Percentiles rank a stretch among this genome's conserved stretches.
Evolutionary conservation across 441 rosid species (phyloP).

Genomic region (Jatropha multifida): DNA sequence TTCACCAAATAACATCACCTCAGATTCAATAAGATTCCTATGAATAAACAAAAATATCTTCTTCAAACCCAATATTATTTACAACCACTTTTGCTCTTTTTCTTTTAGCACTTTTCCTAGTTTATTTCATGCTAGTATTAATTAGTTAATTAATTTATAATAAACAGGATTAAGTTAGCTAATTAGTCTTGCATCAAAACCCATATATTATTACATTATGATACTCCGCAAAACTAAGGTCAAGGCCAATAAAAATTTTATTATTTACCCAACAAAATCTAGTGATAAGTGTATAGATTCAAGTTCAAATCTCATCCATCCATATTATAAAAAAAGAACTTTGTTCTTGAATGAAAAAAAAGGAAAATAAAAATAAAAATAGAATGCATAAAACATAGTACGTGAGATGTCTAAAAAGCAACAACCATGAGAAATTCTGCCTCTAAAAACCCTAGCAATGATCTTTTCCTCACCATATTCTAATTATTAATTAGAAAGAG

Average conservation of each 20-base stretch:
- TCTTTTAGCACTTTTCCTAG: too few species aligned
- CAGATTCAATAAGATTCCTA: neutral
- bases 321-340: too few species aligned
- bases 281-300: too few species aligned
- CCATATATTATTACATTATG: neutral
- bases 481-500: neutral
- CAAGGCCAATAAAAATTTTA: neutral
- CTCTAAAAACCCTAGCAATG: conserved; percentile 22
- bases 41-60: conserved; percentile 23
- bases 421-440: conserved; percentile 28
- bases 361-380: too few species aligned
- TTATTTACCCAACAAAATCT: too few species aligned
- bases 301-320: too few species aligned
- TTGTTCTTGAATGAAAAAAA: too few species aligned
- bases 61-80: neutral
- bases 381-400: conserved; percentile 25
- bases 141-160: too few species aligned
- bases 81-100: too few species aligned
- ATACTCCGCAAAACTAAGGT: neutral
- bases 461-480: neutral
- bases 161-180: neutral
- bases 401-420: conserved; percentile 27
- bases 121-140: too few species aligned
- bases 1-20: neutral
- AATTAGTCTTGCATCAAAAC: neutral